Evolutionary conservation across 495 filamentous ascomycete genomes (phyloP).

Genomic region (Annulohypoxylon moriforme): DNA sequence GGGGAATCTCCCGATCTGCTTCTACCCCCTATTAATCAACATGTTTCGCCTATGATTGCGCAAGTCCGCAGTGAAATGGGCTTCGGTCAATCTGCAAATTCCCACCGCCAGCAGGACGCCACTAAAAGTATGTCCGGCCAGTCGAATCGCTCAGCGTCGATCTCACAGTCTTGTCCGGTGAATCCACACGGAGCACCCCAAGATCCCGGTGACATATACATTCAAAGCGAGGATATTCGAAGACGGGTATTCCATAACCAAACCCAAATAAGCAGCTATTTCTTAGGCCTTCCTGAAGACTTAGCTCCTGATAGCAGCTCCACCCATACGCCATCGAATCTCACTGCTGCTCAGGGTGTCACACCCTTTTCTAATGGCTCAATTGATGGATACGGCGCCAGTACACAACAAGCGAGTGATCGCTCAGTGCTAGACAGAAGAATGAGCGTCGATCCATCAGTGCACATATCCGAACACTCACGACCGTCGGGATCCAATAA

Average conservation of each 20-base stretch:
- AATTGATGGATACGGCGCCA: conserved; percentile 24
- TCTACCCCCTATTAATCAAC: conserved; percentile 42
- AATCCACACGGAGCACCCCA: conserved; percentile 50
- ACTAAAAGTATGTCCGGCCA: conserved; percentile 12
- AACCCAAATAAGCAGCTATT: conserved; percentile 30
- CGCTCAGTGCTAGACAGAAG: conserved; percentile 15
- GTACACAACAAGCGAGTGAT: conserved; percentile 21
- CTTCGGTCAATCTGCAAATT: conserved; percentile 32
- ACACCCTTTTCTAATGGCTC: conserved; percentile 44
- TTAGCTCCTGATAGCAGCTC: conserved; percentile 18
- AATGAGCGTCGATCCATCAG: conserved; percentile 21
- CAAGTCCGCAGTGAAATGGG: conserved; percentile 34
- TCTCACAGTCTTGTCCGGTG: conserved; percentile 11
- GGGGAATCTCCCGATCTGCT: conserved; percentile 46
- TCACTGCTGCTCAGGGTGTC: conserved; percentile 22
- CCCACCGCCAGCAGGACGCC: conserved; percentile 27
- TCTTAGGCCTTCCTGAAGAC: conserved; percentile 20
- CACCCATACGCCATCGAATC: conserved; percentile 7
- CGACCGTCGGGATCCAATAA: conserved; percentile 21
- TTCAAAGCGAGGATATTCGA: conserved; percentile 48
- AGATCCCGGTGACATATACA: conserved; percentile 48
- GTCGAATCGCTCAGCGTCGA: conserved; percentile 30
- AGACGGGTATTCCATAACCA: conserved; percentile 38
- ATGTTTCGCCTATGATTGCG: conserved; percentile 37
- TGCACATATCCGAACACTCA: conserved; percentile 24